A percentile compares a stretch with the other conserved stretches of the same genome.
Conservation (phyloP, 1,139 yeast species). For the Sugiyamaella pinicola region DNA sequence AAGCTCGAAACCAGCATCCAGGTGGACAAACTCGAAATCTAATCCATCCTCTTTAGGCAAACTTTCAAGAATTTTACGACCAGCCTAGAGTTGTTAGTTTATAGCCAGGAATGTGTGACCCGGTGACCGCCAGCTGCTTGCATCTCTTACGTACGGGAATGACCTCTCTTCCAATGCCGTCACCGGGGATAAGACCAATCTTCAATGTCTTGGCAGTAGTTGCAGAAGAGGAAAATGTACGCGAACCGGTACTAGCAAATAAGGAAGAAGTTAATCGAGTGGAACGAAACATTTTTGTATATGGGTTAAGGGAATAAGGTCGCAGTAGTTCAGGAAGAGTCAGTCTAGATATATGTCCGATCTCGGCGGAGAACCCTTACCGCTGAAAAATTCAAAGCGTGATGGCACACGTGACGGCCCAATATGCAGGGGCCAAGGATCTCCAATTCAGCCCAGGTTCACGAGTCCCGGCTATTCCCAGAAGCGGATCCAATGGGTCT, state of each 20-base stretch:
- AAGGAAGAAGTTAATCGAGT: slow-evolving; percentile 14
- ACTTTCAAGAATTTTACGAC: slow-evolving; percentile 78
- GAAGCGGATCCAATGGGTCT: too few relatives aligned
- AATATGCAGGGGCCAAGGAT: neutral
- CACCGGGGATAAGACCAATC: slow-evolving; percentile 79
- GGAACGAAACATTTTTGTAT: slow-evolving; percentile 17
- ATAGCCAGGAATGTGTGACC: neutral
- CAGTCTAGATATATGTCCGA: slow-evolving; percentile 4
- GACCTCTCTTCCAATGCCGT: slow-evolving; percentile 96
- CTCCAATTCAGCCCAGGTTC: too few relatives aligned
- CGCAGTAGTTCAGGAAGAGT: slow-evolving; percentile 10
- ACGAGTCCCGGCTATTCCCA: too few relatives aligned
- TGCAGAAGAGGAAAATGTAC: slow-evolving; percentile 13
- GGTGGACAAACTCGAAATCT: slow-evolving; percentile 78
- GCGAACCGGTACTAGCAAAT: neutral
- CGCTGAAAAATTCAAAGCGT: slow-evolving; percentile 10
- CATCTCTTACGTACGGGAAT: slow-evolving; percentile 61
- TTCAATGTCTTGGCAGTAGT: slow-evolving; percentile 12
- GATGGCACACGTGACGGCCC: neutral
- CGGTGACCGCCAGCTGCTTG: neutral
- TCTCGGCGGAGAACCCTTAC: slow-evolving; percentile 11
- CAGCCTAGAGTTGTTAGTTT: slow-evolving; percentile 47
- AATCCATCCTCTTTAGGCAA: slow-evolving; percentile 75
- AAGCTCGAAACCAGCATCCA: slow-evolving; percentile 92
- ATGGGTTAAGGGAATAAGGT: too few relatives aligned